Conservation (phyloP, 345 rosid species). For the Eutrema yunnanense region DNA sequence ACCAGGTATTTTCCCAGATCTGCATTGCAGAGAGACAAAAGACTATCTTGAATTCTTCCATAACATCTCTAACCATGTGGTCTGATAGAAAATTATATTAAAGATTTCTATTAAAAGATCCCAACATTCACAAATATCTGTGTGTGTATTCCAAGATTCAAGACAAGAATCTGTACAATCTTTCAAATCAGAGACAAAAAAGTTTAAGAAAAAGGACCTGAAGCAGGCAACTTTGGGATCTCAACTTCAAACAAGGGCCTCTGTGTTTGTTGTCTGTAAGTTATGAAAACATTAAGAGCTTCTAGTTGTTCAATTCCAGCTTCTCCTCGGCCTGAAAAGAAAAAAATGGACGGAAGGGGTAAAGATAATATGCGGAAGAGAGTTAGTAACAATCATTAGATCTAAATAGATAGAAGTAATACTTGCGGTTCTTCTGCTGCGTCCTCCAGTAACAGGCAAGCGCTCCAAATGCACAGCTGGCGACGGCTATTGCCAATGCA, state of each 20-base stretch:
- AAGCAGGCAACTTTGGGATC: conserved; percentile 14
- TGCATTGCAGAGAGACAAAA: background rate
- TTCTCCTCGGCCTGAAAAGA: conserved; percentile 30
- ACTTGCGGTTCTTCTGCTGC: conserved; percentile 96
- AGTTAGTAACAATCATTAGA: conserved; percentile 21
- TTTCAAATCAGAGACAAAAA: conserved; percentile 6
- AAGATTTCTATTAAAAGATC: background rate
- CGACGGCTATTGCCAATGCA: conserved; percentile 94
- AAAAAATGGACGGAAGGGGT: background rate
- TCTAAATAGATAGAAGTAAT: conserved; percentile 54
- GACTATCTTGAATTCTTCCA: background rate
- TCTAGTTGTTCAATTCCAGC: conserved; percentile 23
- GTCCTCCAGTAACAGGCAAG: conserved; percentile 98
- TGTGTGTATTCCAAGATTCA: conserved; percentile 3
- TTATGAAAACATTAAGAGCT: background rate
- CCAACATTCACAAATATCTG: conserved; percentile 5
- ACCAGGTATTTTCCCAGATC: background rate
- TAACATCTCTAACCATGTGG: background rate
- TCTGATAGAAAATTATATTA: background rate
- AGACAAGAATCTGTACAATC: conserved; percentile 13
- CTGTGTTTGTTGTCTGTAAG: conserved; percentile 14
- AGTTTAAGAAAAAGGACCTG: conserved; percentile 9
- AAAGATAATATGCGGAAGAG: background rate
- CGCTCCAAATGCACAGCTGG: conserved; percentile 97
- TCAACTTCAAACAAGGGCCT: conserved; percentile 6